A percentile compares a stretch with the other conserved stretches of the same genome.
These are phyloP conservation scores for Wallacemonas collosoma DNA, from an alignment of 208 protist genomes.

Conservation along the genomic window DNA sequence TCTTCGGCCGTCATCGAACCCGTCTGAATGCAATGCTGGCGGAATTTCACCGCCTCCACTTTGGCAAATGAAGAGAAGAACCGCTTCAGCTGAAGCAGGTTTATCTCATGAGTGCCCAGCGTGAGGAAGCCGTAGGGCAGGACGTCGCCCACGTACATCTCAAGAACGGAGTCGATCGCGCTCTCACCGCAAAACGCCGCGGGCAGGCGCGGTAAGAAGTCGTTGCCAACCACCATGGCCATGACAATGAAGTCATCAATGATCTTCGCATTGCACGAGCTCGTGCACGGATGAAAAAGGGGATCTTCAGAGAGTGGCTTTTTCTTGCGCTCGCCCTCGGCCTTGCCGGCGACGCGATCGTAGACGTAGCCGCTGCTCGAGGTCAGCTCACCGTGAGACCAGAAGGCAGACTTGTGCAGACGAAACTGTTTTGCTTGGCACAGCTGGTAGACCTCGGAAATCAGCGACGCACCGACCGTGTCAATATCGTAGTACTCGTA, in stretches of 20 bases:
- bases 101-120: constrained; percentile 60
- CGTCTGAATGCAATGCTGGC: constrained; percentile 44
- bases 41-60: constrained; percentile 68
- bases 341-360: constrained; percentile 25
- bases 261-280: constrained; percentile 71
- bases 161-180: constrained; percentile 76
- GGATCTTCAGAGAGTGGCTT: not conserved
- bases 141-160: constrained; percentile 77
- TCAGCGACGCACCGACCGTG: constrained; percentile 45
- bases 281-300: constrained; percentile 61
- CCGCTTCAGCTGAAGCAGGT: constrained; percentile 62
- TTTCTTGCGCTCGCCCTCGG: not conserved
- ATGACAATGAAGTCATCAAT: constrained; percentile 87
- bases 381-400: constrained; percentile 22
- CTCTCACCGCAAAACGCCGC: constrained; percentile 76
- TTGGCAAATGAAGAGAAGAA: constrained; percentile 64
- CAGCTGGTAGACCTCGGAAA: constrained; percentile 77
- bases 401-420: constrained; percentile 17
- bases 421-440: constrained; percentile 45
- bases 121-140: constrained; percentile 87
- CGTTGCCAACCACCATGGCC: constrained; percentile 79
- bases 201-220: constrained; percentile 81
- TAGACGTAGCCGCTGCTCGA: constrained; percentile 68
- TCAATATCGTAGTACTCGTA: constrained; percentile 84
- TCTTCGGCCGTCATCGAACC: constrained; percentile 41